Evolutionary conservation across 768 basidiomycete genomes (phyloP).

Genomic region (Leucocoprinus leucothites): DNA sequence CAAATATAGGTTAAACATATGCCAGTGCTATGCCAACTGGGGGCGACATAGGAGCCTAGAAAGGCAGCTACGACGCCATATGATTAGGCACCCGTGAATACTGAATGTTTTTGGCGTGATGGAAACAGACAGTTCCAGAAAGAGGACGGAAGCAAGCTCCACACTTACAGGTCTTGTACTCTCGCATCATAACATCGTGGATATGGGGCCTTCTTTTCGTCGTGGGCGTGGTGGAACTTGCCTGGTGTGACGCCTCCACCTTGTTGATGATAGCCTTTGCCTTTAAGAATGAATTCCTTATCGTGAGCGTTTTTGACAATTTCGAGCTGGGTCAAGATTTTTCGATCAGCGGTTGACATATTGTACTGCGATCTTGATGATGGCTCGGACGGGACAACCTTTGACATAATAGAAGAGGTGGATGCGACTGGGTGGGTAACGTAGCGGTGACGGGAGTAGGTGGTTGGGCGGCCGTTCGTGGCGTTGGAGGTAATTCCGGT

Average conservation of each 20-base stretch:
- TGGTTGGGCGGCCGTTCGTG: not conserved
- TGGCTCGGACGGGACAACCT: not conserved
- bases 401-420: not conserved
- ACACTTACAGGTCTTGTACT: constrained; percentile 64
- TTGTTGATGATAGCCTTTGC: constrained; percentile 29
- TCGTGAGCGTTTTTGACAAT: constrained; percentile 49
- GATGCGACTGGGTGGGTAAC: not conserved
- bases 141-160: not conserved
- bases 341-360: constrained; percentile 61
- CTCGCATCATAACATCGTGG: constrained; percentile 63
- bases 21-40: no score
- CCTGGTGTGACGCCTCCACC: constrained; percentile 29
- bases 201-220: constrained; percentile 55
- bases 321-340: constrained; percentile 56
- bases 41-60: no score
- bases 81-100: not conserved
- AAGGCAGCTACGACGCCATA: not conserved
- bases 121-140: not conserved
- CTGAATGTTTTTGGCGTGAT: not conserved
- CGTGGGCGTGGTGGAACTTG: constrained; percentile 56
- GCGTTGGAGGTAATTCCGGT: not conserved
- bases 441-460: not conserved
- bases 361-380: constrained; percentile 20
- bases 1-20: no score
- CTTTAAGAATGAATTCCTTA: constrained; percentile 54